Evolutionary conservation across 495 filamentous ascomycete species (phyloP), one percentile per base, ranked within the genome.

Genomic region (Aspergillus sclerotioniger): DNA sequence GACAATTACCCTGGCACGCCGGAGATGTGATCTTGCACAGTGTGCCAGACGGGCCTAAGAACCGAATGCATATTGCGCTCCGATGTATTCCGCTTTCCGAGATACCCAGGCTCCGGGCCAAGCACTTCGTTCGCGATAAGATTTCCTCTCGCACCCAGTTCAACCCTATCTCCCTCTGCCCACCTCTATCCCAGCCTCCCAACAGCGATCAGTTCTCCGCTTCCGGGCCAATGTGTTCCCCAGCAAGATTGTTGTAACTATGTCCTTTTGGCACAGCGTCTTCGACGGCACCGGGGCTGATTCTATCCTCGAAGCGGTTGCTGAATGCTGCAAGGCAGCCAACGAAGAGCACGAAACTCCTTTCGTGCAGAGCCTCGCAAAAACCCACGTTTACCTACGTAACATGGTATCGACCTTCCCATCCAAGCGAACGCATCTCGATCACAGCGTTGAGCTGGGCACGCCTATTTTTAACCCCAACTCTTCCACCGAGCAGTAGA

Each of bases 151-250:
- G 8, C 46, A 28, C 33, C 45, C 44, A 8, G 35, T 39, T 1
- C 16, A 39, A 7, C 19, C 12, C 16, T 59, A 59, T 41, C 51
- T 59, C 32, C 51, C 51, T 21, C n/a, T 59, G 0, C 57, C 57
- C 17, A 20, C n/a, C 8, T 48, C 54, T 8, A 20, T 54, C 13
- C 50, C 57, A 21, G 39, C 51, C 31, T 50, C 50, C 16, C 20
- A 59, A 21, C 57, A 47, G 16, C n/a, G 58, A 10, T 45, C 58
- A 7, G 45, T 60, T 20, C 17, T 60, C 9, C 58, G 58, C 8
- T 50, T 60, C 31, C 58, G 56, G 46, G 58, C 58, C 8, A 60
- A 60, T 51, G 45, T 60, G 9, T 55, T 56, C 33, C 43, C 51
- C 12, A 46, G 16, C 32, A 52, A 47, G 29, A 39, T 60, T 13